These are phyloP conservation scores for Auricularia auricula-judae DNA, from an alignment of 768 basidiomycete genomes.

Conservation along the genomic window DNA sequence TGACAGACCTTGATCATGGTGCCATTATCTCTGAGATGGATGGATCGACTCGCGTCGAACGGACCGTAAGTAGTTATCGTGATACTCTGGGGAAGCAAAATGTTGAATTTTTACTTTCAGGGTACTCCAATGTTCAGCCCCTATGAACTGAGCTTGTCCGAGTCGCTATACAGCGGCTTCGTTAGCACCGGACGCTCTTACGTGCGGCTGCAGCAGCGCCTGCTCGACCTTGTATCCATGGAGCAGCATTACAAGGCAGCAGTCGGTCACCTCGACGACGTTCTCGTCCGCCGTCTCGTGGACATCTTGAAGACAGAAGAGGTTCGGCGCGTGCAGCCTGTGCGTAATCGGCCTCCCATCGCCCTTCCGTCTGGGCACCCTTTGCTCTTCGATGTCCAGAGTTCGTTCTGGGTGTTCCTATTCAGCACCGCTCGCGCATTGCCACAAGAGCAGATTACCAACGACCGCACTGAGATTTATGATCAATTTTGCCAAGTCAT, in stretches of 20 bases:
- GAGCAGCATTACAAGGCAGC: too few species aligned
- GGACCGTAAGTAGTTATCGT: not conserved
- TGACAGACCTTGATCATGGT: not conserved
- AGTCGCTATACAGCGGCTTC: not conserved
- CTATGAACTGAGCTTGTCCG: not conserved
- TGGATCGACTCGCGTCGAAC: not conserved
- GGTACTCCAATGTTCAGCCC: not conserved
- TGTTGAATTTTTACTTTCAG: not conserved
- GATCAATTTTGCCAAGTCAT: not conserved
- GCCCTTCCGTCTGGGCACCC: not conserved
- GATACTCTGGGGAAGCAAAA: not conserved
- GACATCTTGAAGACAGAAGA: not conserved
- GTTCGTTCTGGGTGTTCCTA: not conserved
- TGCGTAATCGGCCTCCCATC: not conserved
- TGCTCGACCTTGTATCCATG: too few species aligned
- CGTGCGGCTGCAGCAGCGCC: not conserved
- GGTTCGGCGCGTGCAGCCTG: not conserved
- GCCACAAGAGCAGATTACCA: not conserved
- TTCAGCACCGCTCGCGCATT: not conserved
- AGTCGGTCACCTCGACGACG: too few species aligned
- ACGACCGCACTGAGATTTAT: not conserved
- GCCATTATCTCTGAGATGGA: not conserved
- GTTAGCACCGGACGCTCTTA: not conserved
- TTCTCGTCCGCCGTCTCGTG: too few species aligned
- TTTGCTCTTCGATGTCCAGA: not conserved